Conservation (phyloP, 306 rosid genomes). For the Fragaria ananassa region DNA sequence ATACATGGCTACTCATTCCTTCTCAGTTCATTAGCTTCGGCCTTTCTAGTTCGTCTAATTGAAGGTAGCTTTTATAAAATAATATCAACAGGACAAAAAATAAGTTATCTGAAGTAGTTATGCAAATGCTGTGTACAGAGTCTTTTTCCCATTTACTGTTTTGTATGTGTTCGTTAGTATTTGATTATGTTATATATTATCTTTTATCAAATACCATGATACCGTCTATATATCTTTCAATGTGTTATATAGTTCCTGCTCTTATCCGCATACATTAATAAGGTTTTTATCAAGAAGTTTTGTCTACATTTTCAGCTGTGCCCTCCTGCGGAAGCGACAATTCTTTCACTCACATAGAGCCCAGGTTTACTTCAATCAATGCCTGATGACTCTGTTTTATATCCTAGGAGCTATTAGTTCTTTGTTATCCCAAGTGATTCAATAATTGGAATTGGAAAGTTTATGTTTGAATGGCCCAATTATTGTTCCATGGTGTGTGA, state of each 20-base stretch:
- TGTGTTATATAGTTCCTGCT: conserved; percentile 17
- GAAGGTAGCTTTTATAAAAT: background rate
- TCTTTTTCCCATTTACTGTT: background rate
- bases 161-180: background rate
- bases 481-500: background rate
- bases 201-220: background rate
- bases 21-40: background rate
- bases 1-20: conserved; percentile 5
- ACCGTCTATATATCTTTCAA: background rate
- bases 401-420: background rate
- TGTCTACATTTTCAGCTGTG: conserved; percentile 49
- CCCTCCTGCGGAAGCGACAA: conserved; percentile 51
- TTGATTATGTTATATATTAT: background rate
- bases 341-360: conserved; percentile 81
- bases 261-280: conserved; percentile 10
- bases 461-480: background rate
- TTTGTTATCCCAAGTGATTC: background rate
- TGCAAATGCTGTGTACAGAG: background rate
- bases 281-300: conserved; percentile 19
- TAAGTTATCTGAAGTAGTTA: background rate
- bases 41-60: background rate
- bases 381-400: background rate
- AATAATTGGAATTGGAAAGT: background rate
- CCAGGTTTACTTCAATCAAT: conserved; percentile 49
- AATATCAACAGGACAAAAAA: background rate